Percentiles rank a stretch among this genome's conserved stretches.
These are phyloP conservation scores for Prunus mira DNA, from an alignment of 306 rosid genomes.

Conservation along the genomic window DNA sequence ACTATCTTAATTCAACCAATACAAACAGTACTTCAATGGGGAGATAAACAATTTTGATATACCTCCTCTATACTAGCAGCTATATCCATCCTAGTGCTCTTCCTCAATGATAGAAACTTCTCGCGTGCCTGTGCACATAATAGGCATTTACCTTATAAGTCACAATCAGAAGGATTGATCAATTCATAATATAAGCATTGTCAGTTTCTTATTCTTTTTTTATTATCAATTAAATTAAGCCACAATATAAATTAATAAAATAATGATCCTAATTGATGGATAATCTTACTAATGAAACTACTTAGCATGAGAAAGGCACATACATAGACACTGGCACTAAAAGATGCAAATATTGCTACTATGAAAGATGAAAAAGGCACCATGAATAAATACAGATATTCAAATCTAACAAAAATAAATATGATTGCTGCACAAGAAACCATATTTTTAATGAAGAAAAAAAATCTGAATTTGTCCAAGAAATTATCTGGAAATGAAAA, in stretches of 20 bases:
- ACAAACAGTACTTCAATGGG: constrained; percentile 3
- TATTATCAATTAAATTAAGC: neutral
- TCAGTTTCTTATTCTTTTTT: neutral
- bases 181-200: neutral
- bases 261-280: neutral
- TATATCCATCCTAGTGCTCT: constrained; percentile 71
- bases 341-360: neutral
- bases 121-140: constrained; percentile 73
- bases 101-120: constrained; percentile 67
- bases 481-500: constrained; percentile 5
- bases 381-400: neutral
- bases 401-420: neutral
- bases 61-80: constrained; percentile 70
- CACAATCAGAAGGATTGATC: constrained; percentile 4
- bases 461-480: neutral
- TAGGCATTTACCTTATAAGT: constrained; percentile 14
- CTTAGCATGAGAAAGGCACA: neutral
- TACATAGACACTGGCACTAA: neutral
- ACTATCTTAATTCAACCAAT: constrained; percentile 18
- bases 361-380: neutral
- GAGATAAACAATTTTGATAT: constrained; percentile 20
- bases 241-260: neutral
- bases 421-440: neutral
- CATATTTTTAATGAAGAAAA: neutral
- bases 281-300: neutral